Conservation (phyloP, 179 eudicot genomes). For the Carnegiea gigantea region DNA sequence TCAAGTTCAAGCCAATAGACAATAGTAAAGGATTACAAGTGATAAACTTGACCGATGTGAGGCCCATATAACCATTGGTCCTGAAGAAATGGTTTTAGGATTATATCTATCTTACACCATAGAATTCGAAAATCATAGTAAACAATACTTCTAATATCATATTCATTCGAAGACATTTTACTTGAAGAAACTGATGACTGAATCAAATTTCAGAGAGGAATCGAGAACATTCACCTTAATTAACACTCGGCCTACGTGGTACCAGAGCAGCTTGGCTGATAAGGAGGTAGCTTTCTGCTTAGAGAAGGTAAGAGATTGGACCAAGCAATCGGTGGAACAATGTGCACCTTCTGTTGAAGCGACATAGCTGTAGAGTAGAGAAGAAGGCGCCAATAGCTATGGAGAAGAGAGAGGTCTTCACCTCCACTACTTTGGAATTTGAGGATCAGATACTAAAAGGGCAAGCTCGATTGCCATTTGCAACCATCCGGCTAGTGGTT, state of each 20-base stretch:
- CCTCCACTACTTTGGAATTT: background rate
- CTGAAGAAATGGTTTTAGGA: constrained; percentile 25
- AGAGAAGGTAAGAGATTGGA: constrained; percentile 27
- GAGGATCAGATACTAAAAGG: too few relatives aligned
- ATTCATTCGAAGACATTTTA: constrained; percentile 10
- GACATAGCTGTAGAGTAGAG: constrained; percentile 8
- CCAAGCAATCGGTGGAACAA: constrained; percentile 20
- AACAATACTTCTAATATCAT: constrained; percentile 13
- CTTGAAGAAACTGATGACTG: constrained; percentile 20
- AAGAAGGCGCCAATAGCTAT: background rate
- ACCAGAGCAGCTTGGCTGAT: background rate
- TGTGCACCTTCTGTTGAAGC: background rate
- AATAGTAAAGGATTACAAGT: constrained; percentile 8
- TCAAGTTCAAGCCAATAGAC: background rate
- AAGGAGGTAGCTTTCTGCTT: constrained; percentile 21
- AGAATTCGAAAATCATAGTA: background rate
- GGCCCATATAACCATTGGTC: constrained; percentile 17
- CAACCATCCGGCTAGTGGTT: too few relatives aligned
- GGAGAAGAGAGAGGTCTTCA: background rate
- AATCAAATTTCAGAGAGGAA: constrained; percentile 11
- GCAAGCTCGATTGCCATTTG: too few relatives aligned
- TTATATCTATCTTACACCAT: constrained; percentile 8
- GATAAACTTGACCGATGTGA: background rate
- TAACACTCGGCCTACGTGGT: background rate
- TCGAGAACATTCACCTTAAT: constrained; percentile 12